Evolutionary conservation across 2,329 filamentous ascomycete genomes (phyloP).

Genomic region (Penicillium olsonii): DNA sequence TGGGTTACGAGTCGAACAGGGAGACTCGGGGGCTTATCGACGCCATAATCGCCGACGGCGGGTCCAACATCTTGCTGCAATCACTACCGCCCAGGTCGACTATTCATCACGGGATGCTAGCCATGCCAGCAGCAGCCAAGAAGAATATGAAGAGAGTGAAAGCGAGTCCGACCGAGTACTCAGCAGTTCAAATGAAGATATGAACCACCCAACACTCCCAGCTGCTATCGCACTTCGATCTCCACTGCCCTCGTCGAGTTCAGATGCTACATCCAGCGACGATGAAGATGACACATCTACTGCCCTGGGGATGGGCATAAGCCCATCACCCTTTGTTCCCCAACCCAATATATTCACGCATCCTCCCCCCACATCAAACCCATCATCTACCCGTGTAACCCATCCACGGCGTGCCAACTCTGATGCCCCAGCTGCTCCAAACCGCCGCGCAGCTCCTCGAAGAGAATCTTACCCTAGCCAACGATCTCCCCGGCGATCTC

Average conservation of each 20-base stretch:
- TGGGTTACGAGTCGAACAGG: conserved; percentile 73
- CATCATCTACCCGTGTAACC: conserved; percentile 34
- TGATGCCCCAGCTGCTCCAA: conserved; percentile 43
- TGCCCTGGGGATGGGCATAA: conserved; percentile 68
- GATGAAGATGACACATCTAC: conserved; percentile 79
- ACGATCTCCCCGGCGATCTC: conserved; percentile 36
- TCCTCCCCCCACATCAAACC: conserved; percentile 62
- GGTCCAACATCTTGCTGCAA: conserved; percentile 35
- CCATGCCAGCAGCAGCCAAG: conserved; percentile 71
- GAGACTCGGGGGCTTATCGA: conserved; percentile 51
- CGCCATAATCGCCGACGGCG: conserved; percentile 59
- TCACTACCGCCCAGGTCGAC: conserved; percentile 43
- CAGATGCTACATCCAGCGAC: conserved; percentile 42
- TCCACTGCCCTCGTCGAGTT: conserved; percentile 26
- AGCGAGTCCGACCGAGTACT: conserved; percentile 77
- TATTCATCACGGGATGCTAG: conserved; percentile 48
- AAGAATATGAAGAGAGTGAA: conserved; percentile 92
- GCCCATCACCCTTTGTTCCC: conserved; percentile 67
- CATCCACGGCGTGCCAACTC: conserved; percentile 55
- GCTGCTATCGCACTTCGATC: conserved; percentile 25
- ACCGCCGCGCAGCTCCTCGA: conserved; percentile 35
- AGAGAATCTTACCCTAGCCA: conserved; percentile 41
- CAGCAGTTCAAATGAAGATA: conserved; percentile 64
- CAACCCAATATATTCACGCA: conserved; percentile 93
- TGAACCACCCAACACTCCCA: conserved; percentile 35